Conservation (phyloP, 2,329 filamentous ascomycete species). For the Colletotrichum karsti region DNA sequence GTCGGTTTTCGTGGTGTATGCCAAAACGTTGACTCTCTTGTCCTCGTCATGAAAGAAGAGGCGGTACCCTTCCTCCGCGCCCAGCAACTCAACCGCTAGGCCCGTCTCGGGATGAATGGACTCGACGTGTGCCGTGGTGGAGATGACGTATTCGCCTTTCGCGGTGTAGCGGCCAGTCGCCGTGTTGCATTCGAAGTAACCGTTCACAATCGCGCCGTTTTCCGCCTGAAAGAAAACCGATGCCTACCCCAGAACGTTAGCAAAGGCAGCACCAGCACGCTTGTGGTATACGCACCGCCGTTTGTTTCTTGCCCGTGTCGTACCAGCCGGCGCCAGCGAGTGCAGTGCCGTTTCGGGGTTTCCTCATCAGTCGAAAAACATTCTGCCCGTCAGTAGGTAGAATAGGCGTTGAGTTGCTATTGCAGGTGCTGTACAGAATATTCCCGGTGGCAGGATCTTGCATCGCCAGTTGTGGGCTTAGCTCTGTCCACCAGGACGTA, state of each 20-base stretch:
- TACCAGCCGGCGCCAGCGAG: conserved; percentile 45
- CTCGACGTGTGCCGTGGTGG: conserved; percentile 31
- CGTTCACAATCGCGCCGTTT: conserved; percentile 21
- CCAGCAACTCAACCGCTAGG: conserved; percentile 42
- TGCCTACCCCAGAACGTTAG: conserved; percentile 1
- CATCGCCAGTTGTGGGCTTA: conserved; percentile 43
- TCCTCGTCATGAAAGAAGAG: conserved; percentile 46
- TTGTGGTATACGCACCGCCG: conserved; percentile 38
- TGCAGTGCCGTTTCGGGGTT: conserved; percentile 42
- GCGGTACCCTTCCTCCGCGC: conserved; percentile 42
- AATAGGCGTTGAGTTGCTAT: conserved; percentile 38
- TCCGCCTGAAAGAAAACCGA: conserved; percentile 22
- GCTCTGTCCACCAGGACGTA: conserved; percentile 44
- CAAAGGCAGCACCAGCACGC: not conserved
- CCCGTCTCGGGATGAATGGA: conserved; percentile 39
- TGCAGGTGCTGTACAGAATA: conserved; percentile 45
- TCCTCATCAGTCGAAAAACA: conserved; percentile 34
- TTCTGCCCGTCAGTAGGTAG: conserved; percentile 44
- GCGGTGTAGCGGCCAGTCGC: conserved; percentile 41
- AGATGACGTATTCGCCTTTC: conserved; percentile 41
- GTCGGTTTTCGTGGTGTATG: conserved; percentile 35
- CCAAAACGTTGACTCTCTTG: conserved; percentile 39
- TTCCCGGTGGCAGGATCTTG: conserved; percentile 44
- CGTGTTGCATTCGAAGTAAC: conserved; percentile 42
- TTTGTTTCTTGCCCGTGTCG: conserved; percentile 32